Evolutionary conservation across 2,329 filamentous ascomycete genomes (phyloP).

Genomic region (Sporothrix euskadiensis): DNA sequence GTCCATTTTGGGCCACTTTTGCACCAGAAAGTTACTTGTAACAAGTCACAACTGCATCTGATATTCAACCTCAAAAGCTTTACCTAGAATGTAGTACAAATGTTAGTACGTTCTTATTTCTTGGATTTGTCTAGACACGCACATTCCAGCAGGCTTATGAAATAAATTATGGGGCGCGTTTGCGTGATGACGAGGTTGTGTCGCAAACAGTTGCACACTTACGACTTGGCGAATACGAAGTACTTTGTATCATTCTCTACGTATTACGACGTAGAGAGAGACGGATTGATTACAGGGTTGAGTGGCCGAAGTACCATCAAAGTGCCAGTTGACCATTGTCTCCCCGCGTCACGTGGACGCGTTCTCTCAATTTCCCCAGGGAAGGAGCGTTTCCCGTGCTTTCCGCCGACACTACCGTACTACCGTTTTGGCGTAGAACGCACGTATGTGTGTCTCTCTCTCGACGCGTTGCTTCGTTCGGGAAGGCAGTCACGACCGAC

Average conservation of each 20-base stretch:
- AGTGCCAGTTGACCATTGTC: background rate
- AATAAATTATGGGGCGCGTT: slow-evolving; percentile 13
- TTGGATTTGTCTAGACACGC: background rate
- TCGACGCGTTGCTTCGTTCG: slow-evolving; percentile 12
- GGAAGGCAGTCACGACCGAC: slow-evolving; percentile 22
- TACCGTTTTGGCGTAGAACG: background rate
- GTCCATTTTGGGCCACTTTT: background rate
- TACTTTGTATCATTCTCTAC: background rate
- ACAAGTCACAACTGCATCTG: background rate
- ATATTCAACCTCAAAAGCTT: background rate
- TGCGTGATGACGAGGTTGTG: slow-evolving; percentile 5
- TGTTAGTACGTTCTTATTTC: background rate
- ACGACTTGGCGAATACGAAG: slow-evolving; percentile 1
- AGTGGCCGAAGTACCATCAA: background rate
- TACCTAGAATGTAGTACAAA: background rate
- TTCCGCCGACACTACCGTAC: background rate
- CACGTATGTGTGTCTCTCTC: background rate
- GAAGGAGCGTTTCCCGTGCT: background rate
- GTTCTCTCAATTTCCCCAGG: background rate
- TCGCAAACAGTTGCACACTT: background rate
- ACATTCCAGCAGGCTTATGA: background rate
- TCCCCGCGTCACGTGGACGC: slow-evolving; percentile 19
- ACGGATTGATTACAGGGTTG: background rate
- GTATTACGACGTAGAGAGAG: no score
- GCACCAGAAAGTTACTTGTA: background rate